Evolutionary conservation across 768 basidiomycete genomes (phyloP).

Genomic region (Termitomyces sp.): DNA sequence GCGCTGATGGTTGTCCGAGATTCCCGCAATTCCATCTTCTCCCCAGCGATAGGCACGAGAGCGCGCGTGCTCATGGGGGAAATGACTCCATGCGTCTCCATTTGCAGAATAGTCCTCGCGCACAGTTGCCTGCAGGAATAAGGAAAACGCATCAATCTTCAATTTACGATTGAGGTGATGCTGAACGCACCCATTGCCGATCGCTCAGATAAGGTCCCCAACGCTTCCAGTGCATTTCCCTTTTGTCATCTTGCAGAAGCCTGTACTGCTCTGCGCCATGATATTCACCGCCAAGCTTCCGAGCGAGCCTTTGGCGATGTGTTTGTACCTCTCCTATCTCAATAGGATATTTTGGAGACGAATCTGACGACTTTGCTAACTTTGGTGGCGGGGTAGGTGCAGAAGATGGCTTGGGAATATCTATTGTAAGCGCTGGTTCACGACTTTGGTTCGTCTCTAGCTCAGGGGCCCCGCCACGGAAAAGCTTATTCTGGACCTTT

Average conservation of each 20-base stretch:
- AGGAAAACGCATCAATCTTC: constrained; percentile 14
- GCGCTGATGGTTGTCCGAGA: constrained; percentile 95
- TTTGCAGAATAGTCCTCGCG: constrained; percentile 97
- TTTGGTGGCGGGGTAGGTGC: constrained; percentile 44
- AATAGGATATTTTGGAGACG: constrained; percentile 25
- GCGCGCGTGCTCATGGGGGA: constrained; percentile 89
- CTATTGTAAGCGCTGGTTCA: constrained; percentile 49
- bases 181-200: constrained; percentile 86
- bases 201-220: constrained; percentile 99
- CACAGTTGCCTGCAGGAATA: constrained; percentile 75
- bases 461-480: constrained; percentile 37
- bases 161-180: not conserved
- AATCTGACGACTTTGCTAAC: constrained; percentile 32
- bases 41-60: constrained; percentile 98
- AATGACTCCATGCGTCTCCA: constrained; percentile 95
- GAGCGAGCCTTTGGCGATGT: constrained; percentile 63
- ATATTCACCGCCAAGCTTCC: constrained; percentile 65
- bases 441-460: constrained; percentile 15
- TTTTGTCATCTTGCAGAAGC: constrained; percentile 75
- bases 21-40: constrained; percentile 95
- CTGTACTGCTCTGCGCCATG: constrained; percentile 80
- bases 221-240: constrained; percentile 91
- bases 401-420: constrained; percentile 55
- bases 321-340: constrained; percentile 19
- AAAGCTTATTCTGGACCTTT: constrained; percentile 72